A percentile compares a stretch with the other conserved stretches of the same genome.
These are phyloP conservation scores for Isoetes taiwanensis DNA, from an alignment of 75 land plant genomes.

Conservation along the genomic window DNA sequence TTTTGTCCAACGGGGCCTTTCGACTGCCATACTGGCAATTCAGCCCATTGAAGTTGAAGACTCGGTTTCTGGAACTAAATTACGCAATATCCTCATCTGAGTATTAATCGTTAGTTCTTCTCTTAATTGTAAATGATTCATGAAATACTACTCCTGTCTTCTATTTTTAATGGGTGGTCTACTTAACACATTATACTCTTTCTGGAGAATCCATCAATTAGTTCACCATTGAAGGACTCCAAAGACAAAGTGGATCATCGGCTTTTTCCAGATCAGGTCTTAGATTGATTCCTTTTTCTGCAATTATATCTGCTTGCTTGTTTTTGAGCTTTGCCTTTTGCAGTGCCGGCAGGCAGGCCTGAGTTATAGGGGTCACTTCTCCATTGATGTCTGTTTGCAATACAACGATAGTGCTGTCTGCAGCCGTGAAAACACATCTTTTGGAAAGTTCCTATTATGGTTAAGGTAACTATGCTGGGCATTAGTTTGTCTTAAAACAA, in stretches of 20 bases:
- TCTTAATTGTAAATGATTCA: not conserved
- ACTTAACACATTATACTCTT: conserved; percentile 41
- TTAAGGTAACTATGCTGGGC: conserved; percentile 30
- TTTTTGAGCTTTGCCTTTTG: not conserved
- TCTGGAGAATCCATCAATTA: conserved; percentile 39
- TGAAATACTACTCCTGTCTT: too few species aligned
- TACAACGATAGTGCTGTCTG: conserved; percentile 25
- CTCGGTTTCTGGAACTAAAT: conserved; percentile 20
- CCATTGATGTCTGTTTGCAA: conserved; percentile 41
- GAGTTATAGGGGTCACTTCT: conserved; percentile 53
- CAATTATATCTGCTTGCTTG: not conserved
- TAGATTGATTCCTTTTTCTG: not conserved
- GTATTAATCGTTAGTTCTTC: not conserved
- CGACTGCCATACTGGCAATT: conserved; percentile 22
- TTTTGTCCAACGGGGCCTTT: conserved; percentile 51
- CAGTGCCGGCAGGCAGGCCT: conserved; percentile 75
- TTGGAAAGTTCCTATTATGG: conserved; percentile 76
- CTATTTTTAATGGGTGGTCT: too few species aligned
- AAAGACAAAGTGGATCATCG: conserved; percentile 15
- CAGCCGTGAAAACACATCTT: conserved; percentile 18
- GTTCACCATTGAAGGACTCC: conserved; percentile 52
- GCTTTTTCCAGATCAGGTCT: conserved; percentile 59
- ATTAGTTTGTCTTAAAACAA: not conserved
- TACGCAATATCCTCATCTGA: conserved; percentile 88
- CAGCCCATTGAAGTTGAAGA: conserved; percentile 37